Percentiles rank a stretch among this genome's conserved stretches.
Conservation (phyloP, 345 rosid genomes). For the Garcia nutans region DNA sequence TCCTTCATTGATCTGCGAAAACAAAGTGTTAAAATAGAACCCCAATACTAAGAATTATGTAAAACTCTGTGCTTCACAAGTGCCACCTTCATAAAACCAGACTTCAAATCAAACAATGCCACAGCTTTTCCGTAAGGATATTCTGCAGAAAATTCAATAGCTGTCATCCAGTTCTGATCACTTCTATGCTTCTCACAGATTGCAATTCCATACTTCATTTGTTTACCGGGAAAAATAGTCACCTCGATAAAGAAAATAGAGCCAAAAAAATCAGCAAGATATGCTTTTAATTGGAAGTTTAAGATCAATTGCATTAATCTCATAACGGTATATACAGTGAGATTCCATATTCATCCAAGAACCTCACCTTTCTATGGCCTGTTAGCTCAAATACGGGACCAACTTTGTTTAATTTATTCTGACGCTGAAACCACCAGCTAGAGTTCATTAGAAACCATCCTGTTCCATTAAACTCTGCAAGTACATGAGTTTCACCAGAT, state of each 20-base stretch:
- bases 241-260: slow-evolving; percentile 5
- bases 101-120: slow-evolving; percentile 20
- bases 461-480: slow-evolving; percentile 21
- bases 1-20: slow-evolving; percentile 24
- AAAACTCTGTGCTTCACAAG: not conserved
- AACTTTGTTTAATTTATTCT: not conserved
- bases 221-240: slow-evolving; percentile 24
- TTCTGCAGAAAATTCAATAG: slow-evolving; percentile 23
- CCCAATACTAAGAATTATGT: not conserved
- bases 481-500: slow-evolving; percentile 18
- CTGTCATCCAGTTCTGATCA: slow-evolving; percentile 14
- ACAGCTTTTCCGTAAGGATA: slow-evolving; percentile 25
- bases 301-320: not conserved
- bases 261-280: not conserved
- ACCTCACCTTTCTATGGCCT: slow-evolving; percentile 11
- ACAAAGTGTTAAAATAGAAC: not conserved
- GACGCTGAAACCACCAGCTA: slow-evolving; percentile 15
- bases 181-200: slow-evolving; percentile 4
- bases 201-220: slow-evolving; percentile 16
- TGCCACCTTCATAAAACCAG: slow-evolving; percentile 15
- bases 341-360: not conserved
- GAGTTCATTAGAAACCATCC: slow-evolving; percentile 26
- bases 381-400: slow-evolving; percentile 18
- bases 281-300: not conserved
- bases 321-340: not conserved